phyloP scores from a whole-genome alignment of 139 green algal species.

The Ettlia oleoabundans region DNA sequence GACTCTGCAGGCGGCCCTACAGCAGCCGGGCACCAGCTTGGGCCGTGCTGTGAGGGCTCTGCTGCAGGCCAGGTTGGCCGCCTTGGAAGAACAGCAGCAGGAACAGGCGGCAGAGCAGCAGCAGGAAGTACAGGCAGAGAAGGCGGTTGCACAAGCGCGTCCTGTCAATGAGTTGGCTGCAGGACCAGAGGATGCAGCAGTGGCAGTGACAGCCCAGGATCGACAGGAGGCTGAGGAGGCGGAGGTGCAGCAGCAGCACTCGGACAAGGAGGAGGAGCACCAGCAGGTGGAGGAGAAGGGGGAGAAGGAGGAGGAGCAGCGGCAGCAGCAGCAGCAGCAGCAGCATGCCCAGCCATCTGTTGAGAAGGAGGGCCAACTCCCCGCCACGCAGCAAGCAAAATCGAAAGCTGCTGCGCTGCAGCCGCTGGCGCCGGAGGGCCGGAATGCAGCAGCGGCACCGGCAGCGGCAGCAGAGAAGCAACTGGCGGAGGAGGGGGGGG shows the following conservation, averaged over 20 bases:
- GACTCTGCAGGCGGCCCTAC: neutral
- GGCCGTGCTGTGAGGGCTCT: neutral
- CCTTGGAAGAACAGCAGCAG: neutral
- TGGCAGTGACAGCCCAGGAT: too few relatives aligned
- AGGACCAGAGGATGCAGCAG: neutral
- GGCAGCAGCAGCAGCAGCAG: neutral
- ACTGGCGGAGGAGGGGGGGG: neutral
- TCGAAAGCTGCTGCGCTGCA: too few relatives aligned
- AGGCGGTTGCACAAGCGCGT: neutral
- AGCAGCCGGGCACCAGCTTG: conserved; percentile 5
- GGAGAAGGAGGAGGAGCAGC: neutral
- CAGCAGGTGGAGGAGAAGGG: neutral
- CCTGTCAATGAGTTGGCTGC: neutral
- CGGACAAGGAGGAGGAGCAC: neutral
- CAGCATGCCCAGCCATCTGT: neutral
- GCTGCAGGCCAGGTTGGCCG: neutral
- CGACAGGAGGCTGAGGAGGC: too few relatives aligned
- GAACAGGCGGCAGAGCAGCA: neutral
- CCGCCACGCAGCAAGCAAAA: too few relatives aligned
- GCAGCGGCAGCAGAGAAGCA: neutral
- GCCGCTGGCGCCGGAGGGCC: too few relatives aligned
- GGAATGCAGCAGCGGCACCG: too few relatives aligned
- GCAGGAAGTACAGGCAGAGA: neutral
- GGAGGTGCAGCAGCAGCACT: neutral
- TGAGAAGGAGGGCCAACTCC: neutral